Conservation (phyloP, 768 basidiomycete genomes). For the Tremella fuciformis region DNA sequence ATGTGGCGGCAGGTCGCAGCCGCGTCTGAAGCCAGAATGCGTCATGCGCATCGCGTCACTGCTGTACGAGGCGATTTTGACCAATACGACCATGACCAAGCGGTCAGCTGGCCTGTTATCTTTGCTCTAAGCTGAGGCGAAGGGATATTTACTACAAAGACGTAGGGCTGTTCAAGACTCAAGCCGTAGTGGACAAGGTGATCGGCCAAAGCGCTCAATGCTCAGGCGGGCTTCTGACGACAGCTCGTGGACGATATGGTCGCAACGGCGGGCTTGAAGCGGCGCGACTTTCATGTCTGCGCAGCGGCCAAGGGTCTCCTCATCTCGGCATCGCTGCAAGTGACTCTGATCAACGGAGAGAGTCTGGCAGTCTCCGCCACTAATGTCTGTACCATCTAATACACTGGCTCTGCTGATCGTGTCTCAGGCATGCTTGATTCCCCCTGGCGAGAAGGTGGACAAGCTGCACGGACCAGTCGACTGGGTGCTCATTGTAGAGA, state of each 20-base stretch:
- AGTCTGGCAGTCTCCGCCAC: conserved; percentile 36
- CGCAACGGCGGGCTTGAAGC: conserved; percentile 69
- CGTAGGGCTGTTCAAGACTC: conserved; percentile 70
- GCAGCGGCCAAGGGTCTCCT: conserved; percentile 87
- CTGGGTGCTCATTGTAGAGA: conserved; percentile 89
- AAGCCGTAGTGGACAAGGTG: conserved; percentile 75
- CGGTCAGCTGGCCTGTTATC: conserved; percentile 19
- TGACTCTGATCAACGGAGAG: conserved; percentile 63
- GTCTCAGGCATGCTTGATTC: conserved; percentile 69
- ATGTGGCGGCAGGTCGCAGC: not conserved
- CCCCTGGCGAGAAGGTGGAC: conserved; percentile 68
- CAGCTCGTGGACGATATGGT: conserved; percentile 88
- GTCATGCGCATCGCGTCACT: conserved; percentile 25
- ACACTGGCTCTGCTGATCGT: not conserved
- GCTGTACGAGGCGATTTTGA: conserved; percentile 37
- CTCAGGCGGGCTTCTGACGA: not conserved
- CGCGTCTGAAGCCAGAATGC: conserved; percentile 18
- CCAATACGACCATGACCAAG: conserved; percentile 28
- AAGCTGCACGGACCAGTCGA: conserved; percentile 61
- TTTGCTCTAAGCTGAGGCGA: conserved; percentile 52
- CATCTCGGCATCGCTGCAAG: conserved; percentile 63
- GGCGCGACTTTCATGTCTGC: conserved; percentile 76
- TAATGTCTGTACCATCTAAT: conserved; percentile 11
- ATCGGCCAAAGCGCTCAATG: not conserved
- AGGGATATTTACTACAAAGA: conserved; percentile 86